Base-by-base conservation (phyloP, 305 asterid species). In the Euphrasia arctica region DNA sequence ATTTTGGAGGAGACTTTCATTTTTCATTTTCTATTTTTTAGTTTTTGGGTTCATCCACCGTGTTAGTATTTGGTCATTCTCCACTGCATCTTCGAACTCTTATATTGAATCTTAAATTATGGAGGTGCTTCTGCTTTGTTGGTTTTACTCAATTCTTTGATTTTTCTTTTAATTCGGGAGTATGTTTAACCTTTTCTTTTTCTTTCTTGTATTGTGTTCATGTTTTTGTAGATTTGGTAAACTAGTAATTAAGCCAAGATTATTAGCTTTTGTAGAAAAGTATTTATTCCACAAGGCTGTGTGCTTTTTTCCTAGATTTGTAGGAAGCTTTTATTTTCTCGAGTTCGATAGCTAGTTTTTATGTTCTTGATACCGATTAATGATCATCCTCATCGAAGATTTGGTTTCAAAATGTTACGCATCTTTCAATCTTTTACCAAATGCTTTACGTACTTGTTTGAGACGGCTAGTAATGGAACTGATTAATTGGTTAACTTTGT, bases 381-480 rank as follows among this genome's bases (percentile, higher is more conserved):
- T 55, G 22, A 14, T 62, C 50, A 14, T 1, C 54, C 45, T 62
- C 29, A 29, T 11, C 34, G 3, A 32, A 48, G 32, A 55, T 43
- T 39, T 69, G 13, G 9, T 27, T 9, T 31, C 51, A 41, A 57
- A 32, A 41, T 55, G 64, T 28, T 58, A 3, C 51, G 25, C 18
- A 18, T 18, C 22, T 18, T 18, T 18, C 22, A 18, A 18, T 18
- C 22, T 18, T 18, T 18, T 18, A 18, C 22, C 22, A 18, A 18
- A 18, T 18, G 22, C 22, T 18, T 18, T 18, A 18, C 22, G 22
- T 18, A 22, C 42, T 36, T 56, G 43, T 47, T 39, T 9, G 61
- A 45, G 65, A 48, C 22, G 22, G n/a, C 39, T 22, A 2, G 27
- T 60, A 60, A 49, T 58, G 59, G 15, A 58, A 58, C 51, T 14